Evolutionary conservation across 2,329 filamentous ascomycete species (phyloP), one percentile per base, ranked within the genome.

Genomic region (Macrophomina pseudophaseolina): DNA sequence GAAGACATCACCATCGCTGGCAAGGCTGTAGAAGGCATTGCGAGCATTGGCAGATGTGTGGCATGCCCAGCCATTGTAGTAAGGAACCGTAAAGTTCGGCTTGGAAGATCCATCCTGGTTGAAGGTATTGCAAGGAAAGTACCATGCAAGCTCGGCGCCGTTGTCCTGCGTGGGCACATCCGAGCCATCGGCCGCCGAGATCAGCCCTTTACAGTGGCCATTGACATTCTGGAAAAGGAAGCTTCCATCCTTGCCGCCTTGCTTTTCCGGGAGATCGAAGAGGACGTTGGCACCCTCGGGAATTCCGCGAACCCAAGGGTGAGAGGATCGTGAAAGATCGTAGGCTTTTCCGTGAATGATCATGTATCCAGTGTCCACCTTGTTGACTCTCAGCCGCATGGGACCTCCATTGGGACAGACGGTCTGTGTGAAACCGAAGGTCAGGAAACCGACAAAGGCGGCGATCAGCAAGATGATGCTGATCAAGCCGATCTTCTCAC

Each of bases 141-240:
- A 99, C 94, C 95, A 99, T 1, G 90, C 95, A 69, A 99, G 81
- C 66, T 97, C 89, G 35, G 70, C 71, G 6, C 87, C 88, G 63
- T 89, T 81, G 32, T 78, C 80, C 75, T 97, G 90, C 5, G 90
- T 91, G 1, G 94, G 93, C 8, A 99, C 88, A 72, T 93, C 90
- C 0, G 94, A 96, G 65, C 83, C 83, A 1, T 85, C 76, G 1
- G 90, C 87, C 7, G 85, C 79, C 0, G 88, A 97, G 75, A 99
- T 97, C 66, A 98, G 80, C 9, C 86, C 91, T 81, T 98, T 99
- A 86, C 95, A 99, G 69, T 91, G 91, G 56, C 95, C 96, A 73
- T 99, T 99, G 78, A 99, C 95, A 71, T 98, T 97, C 77, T 99
- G 95, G 81, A 99, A 99, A 74, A 99, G 81, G 77, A 99, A 99